Base-by-base conservation (phyloP, 148 eudicot genomes). In the Euryodendron excelsum region DNA sequence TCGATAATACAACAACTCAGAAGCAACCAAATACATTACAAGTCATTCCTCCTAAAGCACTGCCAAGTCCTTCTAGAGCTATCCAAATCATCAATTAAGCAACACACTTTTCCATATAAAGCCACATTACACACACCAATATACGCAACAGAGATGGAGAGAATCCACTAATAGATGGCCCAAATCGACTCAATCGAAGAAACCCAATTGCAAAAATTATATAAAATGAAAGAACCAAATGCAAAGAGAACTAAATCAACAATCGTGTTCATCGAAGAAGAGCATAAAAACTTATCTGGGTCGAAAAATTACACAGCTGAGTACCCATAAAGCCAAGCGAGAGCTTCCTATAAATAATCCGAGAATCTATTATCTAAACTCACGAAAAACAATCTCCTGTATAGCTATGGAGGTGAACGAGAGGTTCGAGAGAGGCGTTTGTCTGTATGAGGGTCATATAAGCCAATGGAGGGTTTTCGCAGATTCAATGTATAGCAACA, bases 401-500 rank as follows among this genome's bases (percentile, higher is more conserved):
- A 39, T 6, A 4, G 53, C 63, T 6, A 17, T 28, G 23, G 41
- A 11, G 41, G 44, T 31, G 9, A 41, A 50, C 36, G 30, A 30
- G 58, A 28, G 27, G 52, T 9, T 27, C 3, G 36, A 45, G 55
- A 61, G 52, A 73, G 52, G 44, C 11, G 31, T 50, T 30, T 52
- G 20, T 21, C 5, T 56, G 55, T 14, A 27, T 41, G 53, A 39
- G 23, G 73, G 4, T 25, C 20, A 25, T 6, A 50, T 17, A 11
- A 10, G 58, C 58, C 21, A 27, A 30, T 23, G n/a, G 1, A 2
- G 21, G 73, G 30, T 55, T 59, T 30, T 37, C 15, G 8, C 52
- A 74, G 12, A 28, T 74, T 60, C 77, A 59, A 60, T 74, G 67
- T 5, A 58, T n/a, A n/a, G n/a, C n/a, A n/a, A n/a, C n/a, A n/a